Percentiles rank a stretch among this genome's conserved stretches.
phyloP scores from a whole-genome alignment of 352 stramenopile species.

The Pythium brachiatum region DNA sequence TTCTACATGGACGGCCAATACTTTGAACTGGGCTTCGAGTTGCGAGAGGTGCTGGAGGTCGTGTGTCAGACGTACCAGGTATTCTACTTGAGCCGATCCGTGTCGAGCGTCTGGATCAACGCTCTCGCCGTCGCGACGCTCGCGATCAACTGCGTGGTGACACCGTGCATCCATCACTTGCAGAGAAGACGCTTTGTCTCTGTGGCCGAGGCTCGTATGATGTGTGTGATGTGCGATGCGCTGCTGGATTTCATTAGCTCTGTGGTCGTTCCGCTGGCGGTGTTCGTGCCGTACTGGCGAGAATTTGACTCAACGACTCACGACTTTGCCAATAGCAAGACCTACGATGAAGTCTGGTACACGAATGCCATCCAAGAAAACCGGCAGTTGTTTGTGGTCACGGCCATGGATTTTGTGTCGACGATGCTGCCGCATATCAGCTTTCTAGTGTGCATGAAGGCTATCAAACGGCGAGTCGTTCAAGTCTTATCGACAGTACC shows the following conservation, averaged over 20 bases:
- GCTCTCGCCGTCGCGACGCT: slow-evolving; percentile 6
- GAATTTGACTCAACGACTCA: neutral
- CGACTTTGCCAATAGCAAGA: neutral
- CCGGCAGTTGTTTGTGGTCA: slow-evolving; percentile 15
- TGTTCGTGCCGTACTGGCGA: slow-evolving; percentile 12
- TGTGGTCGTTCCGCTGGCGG: slow-evolving; percentile 6
- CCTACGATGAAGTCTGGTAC: slow-evolving; percentile 17
- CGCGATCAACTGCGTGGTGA: slow-evolving; percentile 12
- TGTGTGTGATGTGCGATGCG: slow-evolving; percentile 2
- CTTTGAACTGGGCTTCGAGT: slow-evolving; percentile 9
- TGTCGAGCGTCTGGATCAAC: slow-evolving; percentile 18
- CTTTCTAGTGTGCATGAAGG: slow-evolving; percentile 6
- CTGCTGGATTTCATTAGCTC: slow-evolving; percentile 19
- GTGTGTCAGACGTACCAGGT: slow-evolving; percentile 21
- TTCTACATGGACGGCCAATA: slow-evolving; percentile 10
- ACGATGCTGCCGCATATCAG: slow-evolving; percentile 15
- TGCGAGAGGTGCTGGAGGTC: slow-evolving; percentile 21
- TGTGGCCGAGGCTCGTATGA: neutral
- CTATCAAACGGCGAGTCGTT: neutral
- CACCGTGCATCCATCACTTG: slow-evolving; percentile 9
- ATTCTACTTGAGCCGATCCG: slow-evolving; percentile 11
- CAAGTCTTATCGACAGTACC: neutral
- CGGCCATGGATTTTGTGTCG: slow-evolving; percentile 3
- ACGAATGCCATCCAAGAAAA: slow-evolving; percentile 11
- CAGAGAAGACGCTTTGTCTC: neutral